Percentiles rank a stretch among this genome's conserved stretches.
Conservation (phyloP, 2,329 filamentous ascomycete species). For the Arthrobotrys pseudoclavata region DNA sequence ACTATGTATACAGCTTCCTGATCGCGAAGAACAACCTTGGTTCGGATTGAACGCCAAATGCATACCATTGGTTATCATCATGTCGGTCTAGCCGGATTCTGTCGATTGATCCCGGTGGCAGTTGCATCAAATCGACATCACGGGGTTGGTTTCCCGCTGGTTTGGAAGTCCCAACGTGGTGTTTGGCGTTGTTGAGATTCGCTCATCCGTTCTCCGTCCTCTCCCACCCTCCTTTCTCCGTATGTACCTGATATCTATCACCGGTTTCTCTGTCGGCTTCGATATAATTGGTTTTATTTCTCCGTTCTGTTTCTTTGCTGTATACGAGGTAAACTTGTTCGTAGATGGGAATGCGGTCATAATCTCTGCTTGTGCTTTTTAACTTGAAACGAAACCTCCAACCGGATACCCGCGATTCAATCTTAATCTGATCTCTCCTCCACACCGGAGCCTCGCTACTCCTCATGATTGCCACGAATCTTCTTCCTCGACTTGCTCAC, state of each 20-base stretch:
- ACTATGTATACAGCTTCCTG: not conserved
- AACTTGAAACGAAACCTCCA: not conserved
- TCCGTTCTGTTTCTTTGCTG: too few relatives aligned
- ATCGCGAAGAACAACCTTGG: conserved; percentile 20
- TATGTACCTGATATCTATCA: too few relatives aligned
- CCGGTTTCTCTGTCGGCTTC: too few relatives aligned
- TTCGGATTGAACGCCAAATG: conserved; percentile 15
- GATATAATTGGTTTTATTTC: too few relatives aligned
- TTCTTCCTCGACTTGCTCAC: not conserved
- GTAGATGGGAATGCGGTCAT: too few relatives aligned
- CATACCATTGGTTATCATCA: conserved; percentile 9
- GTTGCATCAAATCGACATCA: conserved; percentile 20
- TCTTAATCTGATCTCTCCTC: not conserved
- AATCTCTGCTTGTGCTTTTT: not conserved
- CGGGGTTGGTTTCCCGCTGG: not conserved
- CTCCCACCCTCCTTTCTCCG: not conserved
- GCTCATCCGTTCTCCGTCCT: not conserved
- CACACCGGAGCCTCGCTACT: not conserved
- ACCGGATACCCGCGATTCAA: conserved; percentile 11
- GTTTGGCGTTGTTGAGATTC: conserved; percentile 23
- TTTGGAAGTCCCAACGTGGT: conserved; percentile 24
- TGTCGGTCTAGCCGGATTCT: conserved; percentile 8
- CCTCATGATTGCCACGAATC: conserved; percentile 27
- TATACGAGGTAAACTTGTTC: too few relatives aligned
- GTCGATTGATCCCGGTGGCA: conserved; percentile 13